Conservation (phyloP, 768 basidiomycete species). For the Coprinopsis sp. region DNA sequence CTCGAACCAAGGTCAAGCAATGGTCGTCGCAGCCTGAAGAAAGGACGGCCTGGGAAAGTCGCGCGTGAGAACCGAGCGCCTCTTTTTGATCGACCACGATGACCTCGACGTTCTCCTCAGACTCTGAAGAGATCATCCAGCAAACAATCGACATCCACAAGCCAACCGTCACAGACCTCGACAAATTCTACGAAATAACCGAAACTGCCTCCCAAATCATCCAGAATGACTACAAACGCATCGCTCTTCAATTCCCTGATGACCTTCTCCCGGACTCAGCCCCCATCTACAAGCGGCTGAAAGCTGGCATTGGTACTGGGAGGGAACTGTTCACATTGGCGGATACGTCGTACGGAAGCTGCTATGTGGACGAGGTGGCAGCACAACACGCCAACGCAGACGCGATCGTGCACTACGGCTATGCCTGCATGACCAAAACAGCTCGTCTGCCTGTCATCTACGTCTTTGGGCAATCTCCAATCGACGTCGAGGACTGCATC, state of each 20-base stretch:
- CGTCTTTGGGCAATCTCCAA: constrained; percentile 72
- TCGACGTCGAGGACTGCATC: constrained; percentile 52
- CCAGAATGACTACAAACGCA: constrained; percentile 61
- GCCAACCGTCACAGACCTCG: background rate
- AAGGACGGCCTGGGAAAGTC: too few species aligned
- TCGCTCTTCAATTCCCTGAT: constrained; percentile 95
- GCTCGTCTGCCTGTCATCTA: constrained; percentile 87
- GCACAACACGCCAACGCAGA: constrained; percentile 93
- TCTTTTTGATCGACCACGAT: too few species aligned
- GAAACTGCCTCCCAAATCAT: constrained; percentile 41
- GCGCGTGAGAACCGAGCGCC: too few species aligned
- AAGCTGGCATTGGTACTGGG: constrained; percentile 36
- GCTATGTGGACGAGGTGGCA: constrained; percentile 95
- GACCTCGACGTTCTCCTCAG: constrained; percentile 43
- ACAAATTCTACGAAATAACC: background rate
- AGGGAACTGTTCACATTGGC: constrained; percentile 86
- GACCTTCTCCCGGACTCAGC: constrained; percentile 86
- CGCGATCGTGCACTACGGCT: constrained; percentile 90
- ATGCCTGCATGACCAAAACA: constrained; percentile 90
- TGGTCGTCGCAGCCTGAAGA: too few species aligned
- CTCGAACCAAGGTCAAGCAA: too few species aligned
- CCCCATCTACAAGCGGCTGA: constrained; percentile 69
- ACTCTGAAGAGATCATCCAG: constrained; percentile 31
- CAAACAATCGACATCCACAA: constrained; percentile 5
- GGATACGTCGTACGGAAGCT: constrained; percentile 97